phyloP scores from a whole-genome alignment of 2,329 filamentous ascomycete genomes.

The Botrytis galanthina region DNA sequence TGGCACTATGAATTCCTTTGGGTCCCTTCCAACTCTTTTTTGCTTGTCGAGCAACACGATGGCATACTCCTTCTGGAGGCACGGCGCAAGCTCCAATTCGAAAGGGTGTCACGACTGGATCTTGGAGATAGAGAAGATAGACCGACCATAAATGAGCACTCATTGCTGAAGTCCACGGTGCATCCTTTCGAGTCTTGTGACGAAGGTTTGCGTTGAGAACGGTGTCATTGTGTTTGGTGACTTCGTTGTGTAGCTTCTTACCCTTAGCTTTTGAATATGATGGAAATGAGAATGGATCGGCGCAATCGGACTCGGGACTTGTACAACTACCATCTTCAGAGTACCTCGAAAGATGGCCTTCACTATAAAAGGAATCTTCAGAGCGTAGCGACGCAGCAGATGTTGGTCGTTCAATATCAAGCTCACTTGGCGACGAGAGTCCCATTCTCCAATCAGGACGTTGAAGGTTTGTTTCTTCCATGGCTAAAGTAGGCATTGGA shows the following conservation, averaged over 20 bases:
- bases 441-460: conserved; percentile 37
- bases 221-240: conserved; percentile 3
- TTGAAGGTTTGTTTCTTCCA: conserved; percentile 23
- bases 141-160: conserved; percentile 64
- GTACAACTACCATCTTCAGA: conserved; percentile 57
- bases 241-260: conserved; percentile 21
- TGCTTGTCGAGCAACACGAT: conserved; percentile 63
- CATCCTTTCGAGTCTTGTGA: conserved; percentile 41
- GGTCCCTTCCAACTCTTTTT: conserved; percentile 66
- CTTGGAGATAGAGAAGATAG: conserved; percentile 63
- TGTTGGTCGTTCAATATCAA: conserved; percentile 31
- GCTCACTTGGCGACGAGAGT: conserved; percentile 25
- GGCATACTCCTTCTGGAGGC: conserved; percentile 62
- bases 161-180: conserved; percentile 64
- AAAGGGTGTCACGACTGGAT: conserved; percentile 66
- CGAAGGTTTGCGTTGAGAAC: conserved; percentile 32
- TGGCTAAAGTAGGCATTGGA: conserved; percentile 45
- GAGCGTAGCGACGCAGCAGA: conserved; percentile 41
- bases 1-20: conserved; percentile 37
- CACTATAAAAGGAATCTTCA: conserved; percentile 55
- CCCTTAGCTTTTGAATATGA: conserved; percentile 31
- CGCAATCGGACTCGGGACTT: conserved; percentile 49
- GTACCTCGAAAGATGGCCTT: conserved; percentile 54
- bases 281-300: conserved; percentile 39
- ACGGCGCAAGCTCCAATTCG: conserved; percentile 61